Percentiles rank a stretch among this genome's conserved stretches.
These are phyloP conservation scores for Phialophora macrospora DNA, from an alignment of 2,329 filamentous ascomycete species.

Conservation along the genomic window DNA sequence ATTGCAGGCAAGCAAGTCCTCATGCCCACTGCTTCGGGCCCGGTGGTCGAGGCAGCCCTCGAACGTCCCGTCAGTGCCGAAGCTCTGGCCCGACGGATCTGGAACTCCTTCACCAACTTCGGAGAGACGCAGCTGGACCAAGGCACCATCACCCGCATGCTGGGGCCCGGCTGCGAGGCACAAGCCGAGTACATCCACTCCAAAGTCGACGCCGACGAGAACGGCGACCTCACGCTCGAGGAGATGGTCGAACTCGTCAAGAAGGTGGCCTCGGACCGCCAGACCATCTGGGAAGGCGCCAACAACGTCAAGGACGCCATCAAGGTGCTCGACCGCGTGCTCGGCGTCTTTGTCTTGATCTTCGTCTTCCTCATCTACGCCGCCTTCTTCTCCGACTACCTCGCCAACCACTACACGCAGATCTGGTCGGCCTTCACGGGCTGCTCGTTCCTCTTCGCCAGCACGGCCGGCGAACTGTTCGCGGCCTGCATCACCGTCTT, in stretches of 20 bases:
- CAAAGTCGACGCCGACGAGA: constrained; percentile 43
- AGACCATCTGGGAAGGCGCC: constrained; percentile 42
- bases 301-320: constrained; percentile 46
- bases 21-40: constrained; percentile 39
- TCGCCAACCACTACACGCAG: constrained; percentile 29
- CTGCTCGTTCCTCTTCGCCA: constrained; percentile 40
- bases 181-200: constrained; percentile 43
- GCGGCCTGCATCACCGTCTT: constrained; percentile 41
- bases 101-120: constrained; percentile 42
- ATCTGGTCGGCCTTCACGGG: constrained; percentile 31
- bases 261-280: constrained; percentile 42
- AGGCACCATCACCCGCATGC: constrained; percentile 41
- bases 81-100: constrained; percentile 44
- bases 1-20: constrained; percentile 29
- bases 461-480: constrained; percentile 40
- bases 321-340: constrained; percentile 43
- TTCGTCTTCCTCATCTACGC: constrained; percentile 33
- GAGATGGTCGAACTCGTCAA: constrained; percentile 44
- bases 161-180: constrained; percentile 37
- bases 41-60: constrained; percentile 41
- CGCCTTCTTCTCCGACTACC: constrained; percentile 31
- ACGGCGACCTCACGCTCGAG: constrained; percentile 45
- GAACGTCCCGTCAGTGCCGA: constrained; percentile 41
- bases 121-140: constrained; percentile 39
- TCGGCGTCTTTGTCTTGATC: constrained; percentile 39